A percentile compares a stretch with the other conserved stretches of the same genome.
phyloP scores from a whole-genome alignment of 2,329 filamentous ascomycete species.

The Stenocarpella maydis region DNA sequence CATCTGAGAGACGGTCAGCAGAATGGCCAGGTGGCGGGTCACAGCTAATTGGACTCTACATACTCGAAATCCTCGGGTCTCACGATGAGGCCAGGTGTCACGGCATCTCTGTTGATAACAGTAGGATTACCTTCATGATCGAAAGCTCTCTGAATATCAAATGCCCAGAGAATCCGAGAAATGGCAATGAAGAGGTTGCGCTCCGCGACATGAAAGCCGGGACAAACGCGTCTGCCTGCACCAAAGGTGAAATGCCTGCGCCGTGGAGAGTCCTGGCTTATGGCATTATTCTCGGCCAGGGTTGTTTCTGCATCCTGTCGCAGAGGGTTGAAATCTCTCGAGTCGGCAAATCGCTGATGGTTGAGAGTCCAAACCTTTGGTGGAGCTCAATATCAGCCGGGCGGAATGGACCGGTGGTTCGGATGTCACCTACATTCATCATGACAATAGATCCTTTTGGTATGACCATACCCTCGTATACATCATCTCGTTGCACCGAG shows the following conservation, averaged over 20 bases:
- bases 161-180: background rate
- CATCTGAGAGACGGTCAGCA: background rate
- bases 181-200: constrained; percentile 11
- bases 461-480: background rate
- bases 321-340: background rate
- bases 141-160: no score
- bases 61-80: constrained; percentile 8
- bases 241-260: constrained; percentile 20
- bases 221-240: background rate
- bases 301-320: background rate
- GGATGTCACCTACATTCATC: constrained; percentile 10
- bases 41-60: background rate
- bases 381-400: no score
- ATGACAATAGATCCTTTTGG: constrained; percentile 12
- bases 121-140: no score
- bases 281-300: constrained; percentile 11
- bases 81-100: no score
- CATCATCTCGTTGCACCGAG: background rate
- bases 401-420: no score
- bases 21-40: no score
- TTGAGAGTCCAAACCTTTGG: background rate
- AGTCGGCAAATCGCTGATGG: background rate
- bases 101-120: no score
- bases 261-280: background rate
- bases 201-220: constrained; percentile 1